These are phyloP conservation scores for Carpinus viminea DNA, from an alignment of 306 rosid genomes.

Conservation along the genomic window DNA sequence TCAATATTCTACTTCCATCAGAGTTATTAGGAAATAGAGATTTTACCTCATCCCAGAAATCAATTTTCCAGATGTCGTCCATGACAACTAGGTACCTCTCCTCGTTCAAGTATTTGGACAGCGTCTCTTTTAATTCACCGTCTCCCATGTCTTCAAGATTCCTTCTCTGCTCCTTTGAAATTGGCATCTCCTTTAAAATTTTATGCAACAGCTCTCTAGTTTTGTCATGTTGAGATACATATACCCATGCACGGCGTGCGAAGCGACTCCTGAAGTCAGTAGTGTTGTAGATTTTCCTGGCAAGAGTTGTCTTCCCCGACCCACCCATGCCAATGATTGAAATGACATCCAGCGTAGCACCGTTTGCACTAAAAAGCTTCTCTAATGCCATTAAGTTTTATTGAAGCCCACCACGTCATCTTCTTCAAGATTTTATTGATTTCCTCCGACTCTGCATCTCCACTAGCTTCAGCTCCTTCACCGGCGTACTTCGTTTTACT, in stretches of 20 bases:
- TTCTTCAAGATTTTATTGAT: no score
- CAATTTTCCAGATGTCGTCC: slow-evolving; percentile 26
- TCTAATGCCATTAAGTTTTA: neutral
- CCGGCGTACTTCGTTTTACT: neutral
- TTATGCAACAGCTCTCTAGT: neutral
- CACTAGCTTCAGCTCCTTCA: slow-evolving; percentile 3
- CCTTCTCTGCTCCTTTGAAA: neutral
- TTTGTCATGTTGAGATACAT: neutral
- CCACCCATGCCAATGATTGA: slow-evolving; percentile 29
- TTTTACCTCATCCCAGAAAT: slow-evolving; percentile 12
- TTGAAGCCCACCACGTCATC: slow-evolving; percentile 6
- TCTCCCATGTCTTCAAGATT: no score
- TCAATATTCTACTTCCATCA: slow-evolving; percentile 25
- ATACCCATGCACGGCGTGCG: neutral
- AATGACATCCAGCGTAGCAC: neutral
- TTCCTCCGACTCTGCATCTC: no score
- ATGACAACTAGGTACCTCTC: neutral
- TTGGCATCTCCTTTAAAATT: neutral
- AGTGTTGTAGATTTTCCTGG: neutral
- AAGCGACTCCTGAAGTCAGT: neutral
- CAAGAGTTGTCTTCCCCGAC: slow-evolving; percentile 28
- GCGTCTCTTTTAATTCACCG: neutral
- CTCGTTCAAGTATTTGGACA: neutral
- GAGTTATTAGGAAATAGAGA: slow-evolving; percentile 12
- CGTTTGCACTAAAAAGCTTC: neutral